Base-by-base conservation (phyloP, 345 rosid species). In the Jatropha curcas region DNA sequence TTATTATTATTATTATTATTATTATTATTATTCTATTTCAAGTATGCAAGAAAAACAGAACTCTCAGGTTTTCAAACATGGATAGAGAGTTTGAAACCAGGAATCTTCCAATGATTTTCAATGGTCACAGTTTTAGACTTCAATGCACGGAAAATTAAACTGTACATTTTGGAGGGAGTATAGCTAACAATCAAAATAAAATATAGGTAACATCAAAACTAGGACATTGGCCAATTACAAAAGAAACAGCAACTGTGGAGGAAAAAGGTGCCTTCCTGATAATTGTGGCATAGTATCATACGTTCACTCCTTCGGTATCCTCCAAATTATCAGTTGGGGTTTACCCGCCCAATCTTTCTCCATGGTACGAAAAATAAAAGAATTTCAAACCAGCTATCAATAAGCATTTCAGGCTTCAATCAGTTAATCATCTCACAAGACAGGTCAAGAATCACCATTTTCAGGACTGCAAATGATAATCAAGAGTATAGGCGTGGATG, bases 401-500 rank as follows among this genome's bases (percentile, higher is more conserved):
- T 4, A 5, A 35, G 17, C 41, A 65, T 6, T 13, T 55, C 52
- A 41, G 25, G 43, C 64, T 12, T 41, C 60, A 22, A 20, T 24
- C 35, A 22, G 22, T 30, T 24, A 73, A 31, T 16, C 13, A 12
- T 6, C 31, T 50, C 72, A 28, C 48, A 43, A 14, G 43, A 20
- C 13, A 10, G 65, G 53, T 35, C 11, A 77, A 67, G 25, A 72
- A 69, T 67, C 28, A 55, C 76, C 76, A 53, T 37, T 27, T 45
- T 92, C 87, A 94, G 7, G 82, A 87, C 80, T 83, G 92, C 77
- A 88, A 63, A 84, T 94, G 97, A 72, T 90, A 58, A 61, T 90
- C 97, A n/a, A 94, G 93, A 56, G 89, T 81, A 55, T 80, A 90
- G 73, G 95, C 93, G 0, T 78, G 85, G n/a, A 88, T 89, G 76